A percentile compares a stretch with the other conserved stretches of the same genome.
These are phyloP conservation scores for Simmondsia chinensis DNA, from an alignment of 148 eudicot genomes.

Conservation along the genomic window DNA sequence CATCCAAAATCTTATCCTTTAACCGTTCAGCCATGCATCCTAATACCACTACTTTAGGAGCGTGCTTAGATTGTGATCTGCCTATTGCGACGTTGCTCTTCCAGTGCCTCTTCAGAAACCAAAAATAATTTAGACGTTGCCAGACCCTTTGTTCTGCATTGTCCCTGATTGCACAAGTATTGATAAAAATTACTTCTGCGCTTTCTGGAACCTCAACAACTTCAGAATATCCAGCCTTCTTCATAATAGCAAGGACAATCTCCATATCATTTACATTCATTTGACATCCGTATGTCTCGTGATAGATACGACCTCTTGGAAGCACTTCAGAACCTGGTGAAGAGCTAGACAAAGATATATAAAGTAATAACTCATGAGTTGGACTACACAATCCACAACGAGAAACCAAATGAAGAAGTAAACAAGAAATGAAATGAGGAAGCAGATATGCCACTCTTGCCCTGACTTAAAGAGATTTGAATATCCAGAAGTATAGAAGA, in stretches of 20 bases:
- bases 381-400: no score
- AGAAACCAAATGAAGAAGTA: background rate
- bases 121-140: constrained; percentile 96
- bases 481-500: no score
- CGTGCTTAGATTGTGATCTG: constrained; percentile 63
- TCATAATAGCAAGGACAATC: constrained; percentile 91
- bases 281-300: constrained; percentile 96
- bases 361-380: background rate
- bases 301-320: constrained; percentile 79
- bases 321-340: constrained; percentile 31
- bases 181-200: constrained; percentile 93
- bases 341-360: constrained; percentile 26
- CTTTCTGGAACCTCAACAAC: constrained; percentile 72
- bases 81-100: constrained; percentile 77
- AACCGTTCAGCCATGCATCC: constrained; percentile 99
- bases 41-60: constrained; percentile 96
- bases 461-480: no score
- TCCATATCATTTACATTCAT: constrained; percentile 99
- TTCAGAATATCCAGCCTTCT: constrained; percentile 78
- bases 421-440: background rate
- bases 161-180: constrained; percentile 96
- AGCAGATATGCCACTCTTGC: no score
- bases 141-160: constrained; percentile 95
- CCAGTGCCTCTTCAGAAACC: constrained; percentile 97
- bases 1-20: constrained; percentile 91